Evolutionary conservation across 495 filamentous ascomycete species (phyloP).

Genomic region (Hyaloscypha finlandica): DNA sequence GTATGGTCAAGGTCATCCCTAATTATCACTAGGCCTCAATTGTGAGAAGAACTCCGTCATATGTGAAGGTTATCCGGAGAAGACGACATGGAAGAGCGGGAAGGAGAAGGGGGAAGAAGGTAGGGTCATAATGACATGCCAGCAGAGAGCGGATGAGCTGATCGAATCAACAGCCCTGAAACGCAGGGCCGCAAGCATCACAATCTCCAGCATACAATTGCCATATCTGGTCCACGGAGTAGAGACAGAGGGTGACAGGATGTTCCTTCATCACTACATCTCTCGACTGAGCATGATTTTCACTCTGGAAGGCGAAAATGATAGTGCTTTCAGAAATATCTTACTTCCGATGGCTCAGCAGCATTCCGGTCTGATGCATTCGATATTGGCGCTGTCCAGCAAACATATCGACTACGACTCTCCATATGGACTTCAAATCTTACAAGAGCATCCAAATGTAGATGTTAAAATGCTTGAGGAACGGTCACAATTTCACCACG

Average conservation of each 20-base stretch:
- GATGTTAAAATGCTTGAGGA: slow-evolving; percentile 44
- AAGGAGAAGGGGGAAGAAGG: slow-evolving; percentile 76
- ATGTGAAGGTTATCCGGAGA: slow-evolving; percentile 91
- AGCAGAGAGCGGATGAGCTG: slow-evolving; percentile 36
- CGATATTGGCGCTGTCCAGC: slow-evolving; percentile 81
- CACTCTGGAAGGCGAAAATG: slow-evolving; percentile 79
- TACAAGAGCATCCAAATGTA: slow-evolving; percentile 44
- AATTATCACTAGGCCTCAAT: slow-evolving; percentile 61
- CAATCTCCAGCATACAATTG: slow-evolving; percentile 54
- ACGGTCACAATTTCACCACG: slow-evolving; percentile 59
- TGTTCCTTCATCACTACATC: slow-evolving; percentile 87
- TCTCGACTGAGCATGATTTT: slow-evolving; percentile 77
- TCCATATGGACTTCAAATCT: slow-evolving; percentile 47
- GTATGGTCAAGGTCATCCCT: not conserved
- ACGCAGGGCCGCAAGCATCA: slow-evolving; percentile 29
- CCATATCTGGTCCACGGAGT: slow-evolving; percentile 82
- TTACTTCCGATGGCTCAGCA: slow-evolving; percentile 82
- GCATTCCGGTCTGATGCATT: slow-evolving; percentile 89
- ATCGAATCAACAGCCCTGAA: slow-evolving; percentile 36
- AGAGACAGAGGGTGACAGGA: slow-evolving; percentile 79
- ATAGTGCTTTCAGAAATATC: slow-evolving; percentile 88
- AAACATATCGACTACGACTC: slow-evolving; percentile 70
- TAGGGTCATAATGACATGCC: slow-evolving; percentile 38
- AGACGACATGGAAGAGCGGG: slow-evolving; percentile 83
- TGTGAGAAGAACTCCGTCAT: slow-evolving; percentile 93